Base-by-base conservation (phyloP, 495 filamentous ascomycete genomes). In the Gamarada debralockiae region DNA sequence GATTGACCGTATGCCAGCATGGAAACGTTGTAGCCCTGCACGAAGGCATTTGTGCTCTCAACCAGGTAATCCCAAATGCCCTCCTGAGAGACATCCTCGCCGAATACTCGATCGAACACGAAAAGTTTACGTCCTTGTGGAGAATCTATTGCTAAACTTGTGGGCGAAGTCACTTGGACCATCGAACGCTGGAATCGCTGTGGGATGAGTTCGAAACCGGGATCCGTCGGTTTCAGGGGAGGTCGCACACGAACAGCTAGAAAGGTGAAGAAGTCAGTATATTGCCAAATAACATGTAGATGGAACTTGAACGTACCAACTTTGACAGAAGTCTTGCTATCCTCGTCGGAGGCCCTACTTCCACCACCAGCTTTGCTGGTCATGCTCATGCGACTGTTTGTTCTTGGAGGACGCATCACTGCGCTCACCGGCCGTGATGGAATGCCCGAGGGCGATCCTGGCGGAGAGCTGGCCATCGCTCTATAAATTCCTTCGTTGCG, bases 1-100 rank as follows among this genome's bases (percentile, higher is more conserved):
- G 93, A 99, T 73, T 99, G 93, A 59, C 93, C 93, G 61, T 99
- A 99, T 36, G 93, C 93, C 56, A 99, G 78, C 42, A 99, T 82
- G 12, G 93, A 99, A 59, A 99, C 93, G 85, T 99, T 99, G 77
- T 97, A 99, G 34, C 93, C 93, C 66, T 96, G 89, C 7, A 95
- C 67, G 67, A 99, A 99, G 1, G 91, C 90, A 66, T 76, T 81
- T 51, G 96, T 86, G 64, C 90, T 95, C 55, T 97, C 95, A 58
- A 79, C 80, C 29, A 99, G 72, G 61, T 99, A 99, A 20, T 95
- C 89, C 91, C 92, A 99, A 34, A 99, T 71, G 41, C 91, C 92
- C 57, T 92, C 89, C 67, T 99, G 93, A 36, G 81, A 76, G 13
- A 90, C 74, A 3, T 92, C 85, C 61, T 90, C 84, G 8, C 85